A percentile compares a stretch with the other conserved stretches of the same genome.
Evolutionary conservation across 768 basidiomycete species (phyloP).

Genomic region (Termitomyces sp.): DNA sequence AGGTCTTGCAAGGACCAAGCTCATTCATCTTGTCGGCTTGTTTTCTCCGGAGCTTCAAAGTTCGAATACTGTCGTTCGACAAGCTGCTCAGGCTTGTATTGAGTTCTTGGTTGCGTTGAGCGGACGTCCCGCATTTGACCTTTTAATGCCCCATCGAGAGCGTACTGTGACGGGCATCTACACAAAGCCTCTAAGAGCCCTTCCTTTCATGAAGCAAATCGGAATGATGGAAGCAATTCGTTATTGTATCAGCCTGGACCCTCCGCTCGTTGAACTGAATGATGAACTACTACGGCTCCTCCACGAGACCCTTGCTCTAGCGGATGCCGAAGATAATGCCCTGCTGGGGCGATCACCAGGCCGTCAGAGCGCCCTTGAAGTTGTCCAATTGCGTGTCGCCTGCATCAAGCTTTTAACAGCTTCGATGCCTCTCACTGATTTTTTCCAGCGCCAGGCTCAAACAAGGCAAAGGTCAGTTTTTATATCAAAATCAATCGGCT

Average conservation of each 20-base stretch:
- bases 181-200: conserved; percentile 92
- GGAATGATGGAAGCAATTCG: conserved; percentile 97
- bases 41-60: conserved; percentile 88
- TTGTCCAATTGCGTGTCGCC: conserved; percentile 86
- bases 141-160: conserved; percentile 82
- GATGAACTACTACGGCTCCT: conserved; percentile 89
- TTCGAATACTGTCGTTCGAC: conserved; percentile 78
- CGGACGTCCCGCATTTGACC: conserved; percentile 63
- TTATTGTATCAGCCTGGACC: conserved; percentile 85
- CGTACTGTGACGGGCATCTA: conserved; percentile 86
- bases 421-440: conserved; percentile 92
- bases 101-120: conserved; percentile 70
- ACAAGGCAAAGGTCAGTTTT: conserved; percentile 73
- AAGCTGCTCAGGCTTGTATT: conserved; percentile 78
- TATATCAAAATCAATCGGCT: not conserved
- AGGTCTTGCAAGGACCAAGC: conserved; percentile 41
- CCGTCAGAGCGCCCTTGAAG: conserved; percentile 74
- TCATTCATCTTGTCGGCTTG: conserved; percentile 70
- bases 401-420: conserved; percentile 92
- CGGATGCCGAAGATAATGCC: conserved; percentile 90
- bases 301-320: conserved; percentile 90
- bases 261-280: conserved; percentile 85
- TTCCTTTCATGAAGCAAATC: conserved; percentile 93
- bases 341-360: conserved; percentile 69
- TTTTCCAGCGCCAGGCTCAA: conserved; percentile 78